Base-by-base conservation (phyloP, 2,329 filamentous ascomycete species). In the Xenoacremonium recifei region DNA sequence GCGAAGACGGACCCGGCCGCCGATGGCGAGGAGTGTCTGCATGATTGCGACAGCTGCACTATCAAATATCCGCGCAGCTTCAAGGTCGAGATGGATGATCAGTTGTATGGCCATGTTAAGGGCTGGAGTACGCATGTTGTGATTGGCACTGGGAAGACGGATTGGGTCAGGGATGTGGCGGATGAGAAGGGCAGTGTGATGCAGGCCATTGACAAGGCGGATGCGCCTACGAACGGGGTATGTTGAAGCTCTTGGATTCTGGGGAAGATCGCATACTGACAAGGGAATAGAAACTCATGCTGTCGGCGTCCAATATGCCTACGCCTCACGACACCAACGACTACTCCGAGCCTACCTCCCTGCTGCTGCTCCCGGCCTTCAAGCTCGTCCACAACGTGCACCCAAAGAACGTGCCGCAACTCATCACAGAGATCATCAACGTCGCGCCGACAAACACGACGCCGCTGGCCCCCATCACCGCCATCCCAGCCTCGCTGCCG, bases 61-160 rank as follows among this genome's bases (percentile, higher is more conserved):
- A 75, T 92, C 52, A 78, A 82, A 47, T 95, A 91, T 62, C 92
- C 92, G 27, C 73, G 72, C 46, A 67, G 67, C 25, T 85, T 85
- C 68, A 82, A 84, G 59, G 81, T 96, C 41, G 87, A 97, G 43
- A 79, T 85, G 63, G 70, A 76, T 6, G 89, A 96, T 61, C 72
- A 83, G 55, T 70, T 99, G 36, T 97, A 95, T 61, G 93, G 92
- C 1, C 75, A 87, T 45, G 79, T 96, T 49, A 87, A 89, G 59
- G 89, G 83, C 25, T 97, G 89, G 87, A 84, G 81, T 58, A 93
- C 90, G 16, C 93, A 99, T 67, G 63, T 96, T 48, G 72, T 99
- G 21, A 89, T 97, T 13, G 93, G 89, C 18, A 99, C 93, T n/a
- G 89, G 90, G 47, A 96, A 96, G 78, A 79, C 84, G 19, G 93